phyloP scores from a whole-genome alignment of 2,329 filamentous ascomycete species.

The Fusarium sp. region DNA sequence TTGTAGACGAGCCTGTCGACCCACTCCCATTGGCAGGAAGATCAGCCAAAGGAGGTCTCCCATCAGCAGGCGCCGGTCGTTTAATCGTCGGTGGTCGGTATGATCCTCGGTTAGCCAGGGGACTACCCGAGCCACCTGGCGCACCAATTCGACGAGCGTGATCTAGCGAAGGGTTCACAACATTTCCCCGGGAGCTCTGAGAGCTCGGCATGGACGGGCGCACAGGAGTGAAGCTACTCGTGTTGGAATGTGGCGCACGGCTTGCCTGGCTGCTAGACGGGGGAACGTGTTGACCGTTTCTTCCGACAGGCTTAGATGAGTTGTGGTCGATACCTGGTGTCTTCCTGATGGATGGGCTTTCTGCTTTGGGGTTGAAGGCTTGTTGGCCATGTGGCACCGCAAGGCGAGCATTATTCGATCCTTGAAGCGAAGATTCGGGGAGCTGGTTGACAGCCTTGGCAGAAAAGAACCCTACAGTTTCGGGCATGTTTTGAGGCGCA shows the following conservation, averaged over 20 bases:
- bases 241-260: slow-evolving; percentile 33
- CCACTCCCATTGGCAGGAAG: slow-evolving; percentile 56
- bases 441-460: slow-evolving; percentile 69
- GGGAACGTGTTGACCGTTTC: slow-evolving; percentile 61
- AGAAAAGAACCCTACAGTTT: slow-evolving; percentile 71
- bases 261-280: slow-evolving; percentile 47
- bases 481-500: slow-evolving; percentile 42
- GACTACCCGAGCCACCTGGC: slow-evolving; percentile 62
- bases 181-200: slow-evolving; percentile 49
- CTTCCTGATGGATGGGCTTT: slow-evolving; percentile 86
- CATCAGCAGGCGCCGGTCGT: slow-evolving; percentile 52
- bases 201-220: slow-evolving; percentile 43
- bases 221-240: slow-evolving; percentile 44
- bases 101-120: slow-evolving; percentile 64
- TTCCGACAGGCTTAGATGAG: slow-evolving; percentile 74
- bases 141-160: slow-evolving; percentile 65
- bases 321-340: slow-evolving; percentile 87
- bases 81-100: slow-evolving; percentile 69
- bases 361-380: slow-evolving; percentile 74
- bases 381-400: slow-evolving; percentile 56
- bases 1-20: slow-evolving; percentile 30
- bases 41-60: slow-evolving; percentile 59
- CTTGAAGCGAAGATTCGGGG: slow-evolving; percentile 53
- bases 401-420: slow-evolving; percentile 52
- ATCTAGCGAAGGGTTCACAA: slow-evolving; percentile 63